Percentiles rank a stretch among this genome's conserved stretches.
Conservation (phyloP, 768 basidiomycete species). For the Solioccasus polychromus region DNA sequence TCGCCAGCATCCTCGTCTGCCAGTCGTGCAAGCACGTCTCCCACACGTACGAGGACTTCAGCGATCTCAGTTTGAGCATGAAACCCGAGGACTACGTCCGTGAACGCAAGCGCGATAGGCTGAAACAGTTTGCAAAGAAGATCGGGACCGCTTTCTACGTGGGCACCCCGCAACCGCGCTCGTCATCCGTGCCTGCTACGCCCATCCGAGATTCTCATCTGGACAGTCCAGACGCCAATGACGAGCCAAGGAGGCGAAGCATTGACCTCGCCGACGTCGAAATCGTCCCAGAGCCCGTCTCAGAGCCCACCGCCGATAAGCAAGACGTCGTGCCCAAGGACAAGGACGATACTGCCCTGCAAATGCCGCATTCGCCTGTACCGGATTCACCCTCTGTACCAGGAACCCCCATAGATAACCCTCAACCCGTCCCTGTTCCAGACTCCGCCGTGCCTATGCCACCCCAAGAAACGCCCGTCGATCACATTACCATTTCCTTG, state of each 20-base stretch:
- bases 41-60: conserved; percentile 81
- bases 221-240: conserved; percentile 27
- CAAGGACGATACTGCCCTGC: conserved; percentile 3
- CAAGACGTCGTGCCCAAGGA: background rate
- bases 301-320: conserved; percentile 5
- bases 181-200: conserved; percentile 57
- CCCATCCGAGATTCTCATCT: conserved; percentile 30
- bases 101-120: conserved; percentile 71
- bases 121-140: conserved; percentile 71
- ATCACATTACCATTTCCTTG: conserved; percentile 37
- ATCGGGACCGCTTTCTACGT: conserved; percentile 34
- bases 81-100: conserved; percentile 76
- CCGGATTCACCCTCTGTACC: conserved; percentile 11
- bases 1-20: conserved; percentile 91
- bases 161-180: conserved; percentile 39
- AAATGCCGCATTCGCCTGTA: conserved; percentile 1
- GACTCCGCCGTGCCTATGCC: conserved; percentile 4
- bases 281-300: conserved; percentile 18
- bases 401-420: conserved; percentile 14
- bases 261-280: conserved; percentile 36
- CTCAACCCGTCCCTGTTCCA: conserved; percentile 3
- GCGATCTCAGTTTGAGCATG: conserved; percentile 88
- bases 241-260: conserved; percentile 31
- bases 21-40: conserved; percentile 93
- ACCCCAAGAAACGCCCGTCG: conserved; percentile 18